Percentiles rank a stretch among this genome's conserved stretches.
Evolutionary conservation across 176 grass and related monocot genomes (phyloP).

Genomic region (Eleusine indica): DNA sequence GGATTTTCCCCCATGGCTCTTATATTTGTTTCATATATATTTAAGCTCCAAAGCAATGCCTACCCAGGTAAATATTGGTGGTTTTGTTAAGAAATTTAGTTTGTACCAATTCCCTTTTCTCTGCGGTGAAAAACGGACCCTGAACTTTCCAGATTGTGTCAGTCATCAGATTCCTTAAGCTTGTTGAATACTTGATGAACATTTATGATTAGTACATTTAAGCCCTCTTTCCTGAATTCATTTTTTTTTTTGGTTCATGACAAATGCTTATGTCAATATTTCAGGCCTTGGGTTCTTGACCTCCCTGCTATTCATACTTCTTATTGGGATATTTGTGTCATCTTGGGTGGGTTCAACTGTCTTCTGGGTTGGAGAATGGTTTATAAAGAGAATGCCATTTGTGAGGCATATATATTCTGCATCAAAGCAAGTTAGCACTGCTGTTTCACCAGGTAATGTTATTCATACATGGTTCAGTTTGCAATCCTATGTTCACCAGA

Average conservation of each 20-base stretch:
- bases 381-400: constrained; percentile 93
- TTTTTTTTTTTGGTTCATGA: neutral
- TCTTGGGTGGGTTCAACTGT: constrained; percentile 91
- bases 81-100: neutral
- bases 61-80: neutral
- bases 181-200: neutral
- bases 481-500: neutral
- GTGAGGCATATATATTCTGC: constrained; percentile 96
- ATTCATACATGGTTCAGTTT: constrained; percentile 14
- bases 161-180: constrained; percentile 4
- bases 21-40: constrained; percentile 13
- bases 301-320: constrained; percentile 89
- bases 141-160: neutral
- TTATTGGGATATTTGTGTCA: constrained; percentile 98
- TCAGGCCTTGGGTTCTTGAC: constrained; percentile 98
- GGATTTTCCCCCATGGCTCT: neutral
- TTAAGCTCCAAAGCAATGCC: neutral
- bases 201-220: constrained; percentile 19
- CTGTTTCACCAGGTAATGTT: constrained; percentile 89
- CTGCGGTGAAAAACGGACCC: neutral
- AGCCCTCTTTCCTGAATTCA: constrained; percentile 30
- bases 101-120: constrained; percentile 5
- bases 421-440: constrained; percentile 99
- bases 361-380: constrained; percentile 97
- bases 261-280: constrained; percentile 32